These are phyloP conservation scores for Podaxis sp. DNA, from an alignment of 768 basidiomycete species.

Conservation along the genomic window DNA sequence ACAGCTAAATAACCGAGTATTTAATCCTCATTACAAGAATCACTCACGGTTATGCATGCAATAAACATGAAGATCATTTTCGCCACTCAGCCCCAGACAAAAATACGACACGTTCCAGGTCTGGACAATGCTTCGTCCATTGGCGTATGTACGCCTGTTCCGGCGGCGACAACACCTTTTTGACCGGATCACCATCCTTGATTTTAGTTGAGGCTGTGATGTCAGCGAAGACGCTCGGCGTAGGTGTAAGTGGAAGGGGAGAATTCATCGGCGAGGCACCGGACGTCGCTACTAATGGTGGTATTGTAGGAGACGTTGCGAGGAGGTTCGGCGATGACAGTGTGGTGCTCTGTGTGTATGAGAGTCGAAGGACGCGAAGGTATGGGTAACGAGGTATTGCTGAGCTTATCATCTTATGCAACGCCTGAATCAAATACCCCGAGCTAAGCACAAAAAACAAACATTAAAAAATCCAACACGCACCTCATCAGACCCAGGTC, in stretches of 20 bases:
- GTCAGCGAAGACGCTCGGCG: background rate
- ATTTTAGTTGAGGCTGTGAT: background rate
- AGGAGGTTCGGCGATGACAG: background rate
- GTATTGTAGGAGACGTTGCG: background rate
- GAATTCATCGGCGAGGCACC: background rate
- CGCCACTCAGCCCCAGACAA: conserved; percentile 16
- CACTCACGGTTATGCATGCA: background rate
- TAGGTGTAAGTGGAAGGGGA: background rate
- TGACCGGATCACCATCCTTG: background rate
- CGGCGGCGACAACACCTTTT: conserved; percentile 1
- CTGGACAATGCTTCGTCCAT: conserved; percentile 18
- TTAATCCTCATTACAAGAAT: background rate
- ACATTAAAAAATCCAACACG: conserved; percentile 15
- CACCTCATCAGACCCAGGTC: conserved; percentile 35
- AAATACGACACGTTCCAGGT: conserved; percentile 9
- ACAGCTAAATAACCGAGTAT: too few species aligned
- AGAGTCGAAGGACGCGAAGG: conserved; percentile 32
- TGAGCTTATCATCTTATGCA: conserved; percentile 40
- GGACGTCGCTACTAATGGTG: background rate
- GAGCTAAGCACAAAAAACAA: background rate
- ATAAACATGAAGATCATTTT: background rate
- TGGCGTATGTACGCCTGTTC: conserved; percentile 15
- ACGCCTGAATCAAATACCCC: conserved; percentile 23
- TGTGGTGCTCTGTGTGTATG: background rate
- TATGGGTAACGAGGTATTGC: conserved; percentile 39